phyloP scores from a whole-genome alignment of 257 asterid species.

The Solanum rostratum region DNA sequence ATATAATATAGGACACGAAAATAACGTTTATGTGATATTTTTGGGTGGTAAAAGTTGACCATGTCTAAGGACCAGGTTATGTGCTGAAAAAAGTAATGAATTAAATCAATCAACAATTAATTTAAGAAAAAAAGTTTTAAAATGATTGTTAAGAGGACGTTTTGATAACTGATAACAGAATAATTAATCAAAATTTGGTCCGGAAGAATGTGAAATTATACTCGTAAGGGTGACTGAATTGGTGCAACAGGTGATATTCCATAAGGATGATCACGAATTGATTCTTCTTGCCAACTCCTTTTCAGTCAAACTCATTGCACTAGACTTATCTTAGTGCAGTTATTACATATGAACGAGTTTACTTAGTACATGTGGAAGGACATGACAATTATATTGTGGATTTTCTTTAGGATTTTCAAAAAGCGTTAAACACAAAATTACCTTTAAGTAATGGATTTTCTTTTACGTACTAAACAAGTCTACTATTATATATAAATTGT shows the following conservation, averaged over 20 bases:
- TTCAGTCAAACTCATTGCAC: background rate
- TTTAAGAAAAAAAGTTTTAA: background rate
- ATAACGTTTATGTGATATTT: background rate
- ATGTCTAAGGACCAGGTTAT: background rate
- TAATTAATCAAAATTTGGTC: background rate
- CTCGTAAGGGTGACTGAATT: background rate
- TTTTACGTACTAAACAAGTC: too few relatives aligned
- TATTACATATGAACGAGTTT: background rate
- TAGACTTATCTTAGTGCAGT: fast-evolving
- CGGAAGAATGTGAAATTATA: background rate
- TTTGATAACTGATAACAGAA: background rate
- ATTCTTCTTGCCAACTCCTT: background rate
- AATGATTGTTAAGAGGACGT: background rate
- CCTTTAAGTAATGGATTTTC: background rate
- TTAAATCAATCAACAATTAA: background rate
- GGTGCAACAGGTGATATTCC: background rate
- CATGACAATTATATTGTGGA: too few relatives aligned
- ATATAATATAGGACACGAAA: background rate
- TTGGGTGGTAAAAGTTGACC: background rate
- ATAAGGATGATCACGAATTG: background rate
- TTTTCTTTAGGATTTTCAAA: fast-evolving
- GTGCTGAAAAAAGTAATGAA: background rate
- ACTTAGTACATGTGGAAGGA: too few relatives aligned
- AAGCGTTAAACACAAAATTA: background rate
- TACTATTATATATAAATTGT: too few relatives aligned